phyloP scores from a whole-genome alignment of 2,329 filamentous ascomycete genomes.

The Teratosphaeria zuluensis region DNA sequence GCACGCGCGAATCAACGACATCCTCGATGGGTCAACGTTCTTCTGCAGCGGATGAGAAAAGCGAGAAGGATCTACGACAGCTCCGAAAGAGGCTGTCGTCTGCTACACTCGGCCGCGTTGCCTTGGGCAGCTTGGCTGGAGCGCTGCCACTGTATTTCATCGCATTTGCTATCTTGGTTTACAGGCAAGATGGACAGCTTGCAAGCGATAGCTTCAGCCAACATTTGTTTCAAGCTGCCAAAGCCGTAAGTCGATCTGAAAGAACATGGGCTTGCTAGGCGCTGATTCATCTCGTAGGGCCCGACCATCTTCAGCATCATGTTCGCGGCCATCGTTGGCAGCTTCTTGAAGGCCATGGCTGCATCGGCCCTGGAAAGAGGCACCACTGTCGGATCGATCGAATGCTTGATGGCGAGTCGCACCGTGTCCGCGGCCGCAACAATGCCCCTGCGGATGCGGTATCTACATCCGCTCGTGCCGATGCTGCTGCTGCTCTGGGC shows the following conservation, averaged over 20 bases:
- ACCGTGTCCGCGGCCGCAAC: neutral
- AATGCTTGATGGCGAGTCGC: too few species aligned
- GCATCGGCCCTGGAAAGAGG: neutral
- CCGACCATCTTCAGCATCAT: neutral
- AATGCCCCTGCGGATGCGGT: neutral
- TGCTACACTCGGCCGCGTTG: neutral
- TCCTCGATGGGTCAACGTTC: too few species aligned
- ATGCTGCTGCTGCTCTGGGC: neutral
- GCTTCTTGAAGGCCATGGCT: neutral
- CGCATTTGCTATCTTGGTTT: neutral
- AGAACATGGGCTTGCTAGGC: neutral
- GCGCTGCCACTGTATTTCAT: neutral
- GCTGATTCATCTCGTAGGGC: neutral
- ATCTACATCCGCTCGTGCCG: neutral
- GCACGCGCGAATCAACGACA: neutral
- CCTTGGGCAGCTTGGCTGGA: neutral
- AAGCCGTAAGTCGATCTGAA: too few species aligned
- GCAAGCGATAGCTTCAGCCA: neutral
- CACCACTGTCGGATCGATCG: neutral
- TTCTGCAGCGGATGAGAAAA: too few species aligned
- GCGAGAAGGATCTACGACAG: neutral
- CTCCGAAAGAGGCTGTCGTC: neutral
- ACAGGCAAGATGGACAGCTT: neutral
- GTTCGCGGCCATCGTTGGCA: neutral
- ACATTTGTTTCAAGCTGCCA: neutral